Base-by-base conservation (phyloP, 495 filamentous ascomycete species). In the Hypoxylon fuscum region DNA sequence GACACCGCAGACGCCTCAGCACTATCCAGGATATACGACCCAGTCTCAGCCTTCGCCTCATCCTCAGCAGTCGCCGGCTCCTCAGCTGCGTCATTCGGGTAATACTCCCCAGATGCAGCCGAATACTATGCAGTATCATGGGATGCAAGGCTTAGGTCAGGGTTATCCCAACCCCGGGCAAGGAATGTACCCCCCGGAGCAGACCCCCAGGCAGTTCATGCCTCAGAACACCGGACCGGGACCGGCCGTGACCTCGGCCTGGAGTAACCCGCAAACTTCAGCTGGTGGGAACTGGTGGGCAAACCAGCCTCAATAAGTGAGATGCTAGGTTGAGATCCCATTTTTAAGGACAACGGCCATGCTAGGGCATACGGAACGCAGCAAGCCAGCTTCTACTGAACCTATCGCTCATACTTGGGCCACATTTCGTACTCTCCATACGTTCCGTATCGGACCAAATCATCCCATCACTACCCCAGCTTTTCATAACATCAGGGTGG, bases 181-280 rank as follows among this genome's bases (percentile, higher is more conserved):
- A 70, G 80, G 77, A 48, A 84, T 88, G 69, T 87, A 87, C 56
- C 74, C 78, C 40, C 73, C 79, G 2, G 83, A 84, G 38, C 83
- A 83, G 68, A 83, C 79, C 3, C 81, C 84, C 15, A 83, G 86
- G 35, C 85, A 88, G 66, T 88, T 87, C 68, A 79, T 87, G 78
- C 80, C 80, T 22, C 78, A 78, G 31, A 76, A 72, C 50, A 68
- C 74, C 7, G 67, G 72, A 1, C 64, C 65, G 5, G 57, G 71
- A 14, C 78, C 78, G 10, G 71, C 78, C 3, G 76, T 75, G n/a
- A 68, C 73, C 17, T 78, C 79, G 34, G 64, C 70, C 10, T 81
- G 78, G 78, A 73, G 74, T 21, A 76, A 76, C 44, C 73, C 75
- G 48, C 79, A 76, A 61, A 69, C 59, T 6, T 47, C 60, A 14